phyloP scores from a whole-genome alignment of 2,329 filamentous ascomycete genomes.

The Colletotrichum tabaci region DNA sequence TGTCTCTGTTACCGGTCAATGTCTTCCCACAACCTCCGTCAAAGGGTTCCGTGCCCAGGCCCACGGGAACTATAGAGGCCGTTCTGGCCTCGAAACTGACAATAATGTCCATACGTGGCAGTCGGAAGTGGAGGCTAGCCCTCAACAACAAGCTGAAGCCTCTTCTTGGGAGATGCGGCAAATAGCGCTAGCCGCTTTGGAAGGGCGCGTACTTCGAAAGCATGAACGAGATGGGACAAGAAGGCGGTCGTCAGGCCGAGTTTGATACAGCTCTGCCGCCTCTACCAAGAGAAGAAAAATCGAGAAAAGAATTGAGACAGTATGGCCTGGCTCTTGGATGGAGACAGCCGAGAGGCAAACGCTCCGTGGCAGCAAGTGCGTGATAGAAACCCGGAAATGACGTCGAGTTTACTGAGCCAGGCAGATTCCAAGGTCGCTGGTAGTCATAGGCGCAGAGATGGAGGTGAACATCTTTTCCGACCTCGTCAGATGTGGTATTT shows the following conservation, averaged over 20 bases:
- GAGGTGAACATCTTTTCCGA: neutral
- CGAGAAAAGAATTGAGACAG: neutral
- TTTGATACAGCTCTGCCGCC: neutral
- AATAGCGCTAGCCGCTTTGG: neutral
- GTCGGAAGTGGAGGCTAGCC: neutral
- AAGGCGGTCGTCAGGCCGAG: neutral
- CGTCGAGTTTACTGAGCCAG: neutral
- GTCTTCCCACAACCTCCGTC: neutral
- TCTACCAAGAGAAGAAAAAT: neutral
- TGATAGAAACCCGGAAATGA: conserved; percentile 1
- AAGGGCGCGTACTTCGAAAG: neutral
- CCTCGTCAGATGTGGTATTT: neutral
- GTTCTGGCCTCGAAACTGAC: conserved; percentile 17
- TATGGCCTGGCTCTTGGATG: too few relatives aligned
- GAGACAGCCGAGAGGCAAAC: neutral
- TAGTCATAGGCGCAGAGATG: conserved; percentile 19
- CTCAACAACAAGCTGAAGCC: neutral
- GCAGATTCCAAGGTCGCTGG: conserved; percentile 11
- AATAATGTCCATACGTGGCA: conserved; percentile 1
- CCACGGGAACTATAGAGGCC: neutral
- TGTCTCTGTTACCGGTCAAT: conserved; percentile 1
- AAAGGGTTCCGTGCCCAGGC: neutral
- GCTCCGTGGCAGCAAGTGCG: neutral
- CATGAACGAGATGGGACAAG: neutral
- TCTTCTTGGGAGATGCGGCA: neutral